Evolutionary conservation across 2,329 filamentous ascomycete species (phyloP).

Genomic region (Epichloe uncinata): DNA sequence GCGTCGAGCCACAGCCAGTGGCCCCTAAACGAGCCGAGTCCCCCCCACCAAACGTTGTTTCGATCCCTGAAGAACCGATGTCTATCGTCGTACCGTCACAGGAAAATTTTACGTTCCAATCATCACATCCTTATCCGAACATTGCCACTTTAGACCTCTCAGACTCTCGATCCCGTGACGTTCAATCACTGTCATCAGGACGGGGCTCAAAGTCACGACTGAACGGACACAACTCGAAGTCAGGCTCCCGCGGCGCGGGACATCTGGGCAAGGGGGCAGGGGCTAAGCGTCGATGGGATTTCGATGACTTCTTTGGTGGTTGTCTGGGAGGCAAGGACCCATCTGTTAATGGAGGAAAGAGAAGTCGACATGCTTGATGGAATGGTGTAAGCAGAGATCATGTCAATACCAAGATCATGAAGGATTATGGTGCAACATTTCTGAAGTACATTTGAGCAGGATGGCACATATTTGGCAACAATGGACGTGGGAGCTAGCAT

Average conservation of each 20-base stretch:
- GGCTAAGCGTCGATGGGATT: slow-evolving; percentile 58
- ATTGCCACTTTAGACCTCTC: slow-evolving; percentile 48
- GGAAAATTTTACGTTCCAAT: slow-evolving; percentile 57
- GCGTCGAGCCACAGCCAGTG: slow-evolving; percentile 24
- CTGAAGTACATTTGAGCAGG: slow-evolving; percentile 9
- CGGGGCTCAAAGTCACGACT: slow-evolving; percentile 18
- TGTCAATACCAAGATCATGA: slow-evolving; percentile 5
- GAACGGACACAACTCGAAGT: slow-evolving; percentile 12
- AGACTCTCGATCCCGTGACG: slow-evolving; percentile 32
- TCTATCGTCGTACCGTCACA: slow-evolving; percentile 39
- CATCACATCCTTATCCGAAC: slow-evolving; percentile 46
- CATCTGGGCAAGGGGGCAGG: slow-evolving; percentile 52
- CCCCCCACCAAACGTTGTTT: slow-evolving; percentile 13
- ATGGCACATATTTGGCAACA: slow-evolving; percentile 18
- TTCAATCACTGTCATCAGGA: slow-evolving; percentile 14
- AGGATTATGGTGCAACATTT: slow-evolving; percentile 4
- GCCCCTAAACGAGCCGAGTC: slow-evolving; percentile 15
- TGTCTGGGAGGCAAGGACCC: slow-evolving; percentile 51
- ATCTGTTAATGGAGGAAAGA: slow-evolving; percentile 35
- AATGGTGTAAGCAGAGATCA: slow-evolving; percentile 5
- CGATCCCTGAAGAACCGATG: slow-evolving; percentile 16
- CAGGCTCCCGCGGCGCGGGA: slow-evolving; percentile 16
- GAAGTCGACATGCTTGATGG: slow-evolving; percentile 32
- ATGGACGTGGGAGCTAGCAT: slow-evolving; percentile 23
- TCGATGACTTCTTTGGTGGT: slow-evolving; percentile 63